Evolutionary conservation across 2,329 filamentous ascomycete genomes (phyloP).

Genomic region (Exophiala mesophila): DNA sequence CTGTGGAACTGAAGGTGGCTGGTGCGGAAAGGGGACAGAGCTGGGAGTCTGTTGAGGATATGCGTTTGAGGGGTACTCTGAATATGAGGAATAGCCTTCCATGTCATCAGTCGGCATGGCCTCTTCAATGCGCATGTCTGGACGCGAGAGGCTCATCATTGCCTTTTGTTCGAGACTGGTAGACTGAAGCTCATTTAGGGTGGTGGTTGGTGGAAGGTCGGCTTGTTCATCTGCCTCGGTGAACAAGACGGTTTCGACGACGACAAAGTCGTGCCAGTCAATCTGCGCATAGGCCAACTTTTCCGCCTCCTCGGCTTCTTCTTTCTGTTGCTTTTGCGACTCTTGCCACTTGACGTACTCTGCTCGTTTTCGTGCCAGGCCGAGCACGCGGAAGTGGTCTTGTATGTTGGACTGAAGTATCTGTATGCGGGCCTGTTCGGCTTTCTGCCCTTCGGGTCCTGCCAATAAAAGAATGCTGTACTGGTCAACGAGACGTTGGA

Average conservation of each 20-base stretch:
- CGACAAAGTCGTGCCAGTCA: conserved; percentile 96
- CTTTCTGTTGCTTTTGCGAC: conserved; percentile 78
- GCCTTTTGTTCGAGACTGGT: conserved; percentile 94
- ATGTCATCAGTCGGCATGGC: conserved; percentile 78
- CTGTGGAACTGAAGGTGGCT: conserved; percentile 28
- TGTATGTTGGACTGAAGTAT: conserved; percentile 69
- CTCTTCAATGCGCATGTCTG: conserved; percentile 82
- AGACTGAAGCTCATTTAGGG: conserved; percentile 84
- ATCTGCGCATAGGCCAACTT: conserved; percentile 74
- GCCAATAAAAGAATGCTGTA: conserved; percentile 74
- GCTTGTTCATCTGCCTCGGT: conserved; percentile 80
- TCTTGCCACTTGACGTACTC: conserved; percentile 84
- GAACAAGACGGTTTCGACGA: conserved; percentile 92
- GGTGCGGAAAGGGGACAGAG: conserved; percentile 30
- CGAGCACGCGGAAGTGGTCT: conserved; percentile 75
- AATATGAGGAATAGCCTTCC: conserved; percentile 48
- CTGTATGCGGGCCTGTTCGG: conserved; percentile 66
- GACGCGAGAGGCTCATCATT: conserved; percentile 73
- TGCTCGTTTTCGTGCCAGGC: conserved; percentile 75
- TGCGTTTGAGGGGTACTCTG: conserved; percentile 34
- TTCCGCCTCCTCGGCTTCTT: conserved; percentile 80
- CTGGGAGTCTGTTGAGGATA: conserved; percentile 33
- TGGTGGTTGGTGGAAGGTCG: conserved; percentile 82
- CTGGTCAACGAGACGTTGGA: conserved; percentile 86
- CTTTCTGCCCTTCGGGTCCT: conserved; percentile 63